Evolutionary conservation across 192 early-diverging fungal species (phyloP), one percentile per base, ranked within the genome.

Genomic region (Coemansia erecta): DNA sequence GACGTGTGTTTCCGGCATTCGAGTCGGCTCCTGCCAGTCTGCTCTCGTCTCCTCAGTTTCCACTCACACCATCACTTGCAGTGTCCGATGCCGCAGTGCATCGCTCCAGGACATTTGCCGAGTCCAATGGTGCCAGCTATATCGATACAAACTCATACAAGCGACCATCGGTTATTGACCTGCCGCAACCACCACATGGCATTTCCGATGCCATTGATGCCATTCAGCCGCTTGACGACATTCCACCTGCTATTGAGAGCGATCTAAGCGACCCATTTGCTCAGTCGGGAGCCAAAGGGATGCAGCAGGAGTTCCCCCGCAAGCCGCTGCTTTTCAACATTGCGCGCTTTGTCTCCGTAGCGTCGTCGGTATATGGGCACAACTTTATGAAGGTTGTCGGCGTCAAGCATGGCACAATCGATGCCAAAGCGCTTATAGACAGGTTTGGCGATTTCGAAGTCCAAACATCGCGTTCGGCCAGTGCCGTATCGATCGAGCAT

Each of bases 381-480:
- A 82, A 82, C 17, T 90, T 90, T 51, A 89, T 90, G 89, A 81
- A 83, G 40, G 85, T 89, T 3, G 61, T 89, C 14, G 89, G 89
- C 11, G 82, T 90, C 11, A 61, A 52, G 40, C 54, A 63, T 55
- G 64, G 66, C 0, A 50, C 65, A 51, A 70, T 80, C 21, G 77
- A 80, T 49, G 66, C 67, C 0, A 62, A 66, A 5, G 77, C 77
- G n/a, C 55, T 80, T 22, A 66, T 80, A 41, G 77, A 69, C 41
- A 63, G 58, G 35, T 73, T 66, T 70, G 70, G 70, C 40, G 77
- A 72, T 37, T 60, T 49, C 17, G 77, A 66, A 13, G 53, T 70
- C 0, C 39, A 62, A 8, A 5, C 67, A 8, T 71, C 68, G 18
- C 41, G 35, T n/a, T 50, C 66, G 4, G 53, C 42, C 62, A 79